Evolutionary conservation across 2,329 filamentous ascomycete species (phyloP), one percentile per base, ranked within the genome.

Genomic region (Hypoxylon sp.): DNA sequence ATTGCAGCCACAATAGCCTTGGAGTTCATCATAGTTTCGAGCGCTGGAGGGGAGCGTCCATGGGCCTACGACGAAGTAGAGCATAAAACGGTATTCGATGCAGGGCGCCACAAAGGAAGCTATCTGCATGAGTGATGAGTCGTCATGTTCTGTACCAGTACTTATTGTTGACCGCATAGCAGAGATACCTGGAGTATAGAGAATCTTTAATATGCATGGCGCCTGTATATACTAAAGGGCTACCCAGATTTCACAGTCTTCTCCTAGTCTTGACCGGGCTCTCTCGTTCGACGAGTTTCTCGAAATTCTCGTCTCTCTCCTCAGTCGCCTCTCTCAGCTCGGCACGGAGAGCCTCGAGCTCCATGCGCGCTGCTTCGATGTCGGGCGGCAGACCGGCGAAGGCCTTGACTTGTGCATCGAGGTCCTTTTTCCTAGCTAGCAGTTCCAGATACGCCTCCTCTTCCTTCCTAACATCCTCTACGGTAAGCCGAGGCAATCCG

Each of bases 331-430:
- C 79, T 38, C 84, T 82, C 46, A 97, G 80, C 72, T 93, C 87
- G 1, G 81, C 79, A 64, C 91, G 86, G 44, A 93, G 78, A 28
- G 83, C 81, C 68, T 91, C 90, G 26, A 97, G 83, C 75, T 92
- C 89, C n/a, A 82, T 79, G 70, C 89, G 85, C 33, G 93, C 93
- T 48, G 86, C 83, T 49, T 89, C 85, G 7, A 86, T 79, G 73
- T 97, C 89, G 4, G 88, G 89, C 1, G 93, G 91, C 64, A 97
- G 77, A 5, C 90, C 89, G 55, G 89, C 86, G 70, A 93, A 97
- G 20, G 83, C 83, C 36, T 82, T 82, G 16, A 95, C 81, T 65
- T 90, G 85, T 1, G 78, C 76, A 62, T 92, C 89, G 44, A 94
- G 78, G 7, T 81, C 81, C 66, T 84, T 85, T 59, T 91, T 89